phyloP scores from a whole-genome alignment of 2,329 filamentous ascomycete genomes.

The Penicillium janthinellum region DNA sequence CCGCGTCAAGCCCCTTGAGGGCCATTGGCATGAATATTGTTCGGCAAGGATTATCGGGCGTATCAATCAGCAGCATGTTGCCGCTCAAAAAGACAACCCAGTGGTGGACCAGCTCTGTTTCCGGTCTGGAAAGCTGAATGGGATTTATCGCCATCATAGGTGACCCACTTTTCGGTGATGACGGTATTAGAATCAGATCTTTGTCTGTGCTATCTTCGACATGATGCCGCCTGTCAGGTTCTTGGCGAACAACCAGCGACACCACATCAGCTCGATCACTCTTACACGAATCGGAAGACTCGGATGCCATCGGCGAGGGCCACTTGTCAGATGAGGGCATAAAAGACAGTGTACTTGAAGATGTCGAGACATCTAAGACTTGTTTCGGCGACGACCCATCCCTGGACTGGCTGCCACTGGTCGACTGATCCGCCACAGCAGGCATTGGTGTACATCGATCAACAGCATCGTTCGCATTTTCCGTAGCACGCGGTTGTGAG shows the following conservation, averaged over 20 bases:
- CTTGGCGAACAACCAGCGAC: background rate
- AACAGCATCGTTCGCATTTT: background rate
- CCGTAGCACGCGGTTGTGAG: background rate
- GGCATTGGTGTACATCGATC: background rate
- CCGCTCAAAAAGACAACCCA: conserved; percentile 35
- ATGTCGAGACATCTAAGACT: background rate
- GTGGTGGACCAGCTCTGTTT: conserved; percentile 32
- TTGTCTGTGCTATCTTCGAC: background rate
- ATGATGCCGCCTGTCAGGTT: background rate
- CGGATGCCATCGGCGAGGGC: background rate
- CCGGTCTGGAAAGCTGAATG: conserved; percentile 12
- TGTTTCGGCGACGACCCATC: background rate
- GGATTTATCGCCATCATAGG: conserved; percentile 10
- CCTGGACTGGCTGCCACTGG: background rate
- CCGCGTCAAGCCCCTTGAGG: conserved; percentile 19
- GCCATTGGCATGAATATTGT: conserved; percentile 32
- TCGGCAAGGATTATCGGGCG: conserved; percentile 32
- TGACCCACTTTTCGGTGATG: background rate
- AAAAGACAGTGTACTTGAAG: background rate
- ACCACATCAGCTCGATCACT: background rate
- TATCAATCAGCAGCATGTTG: conserved; percentile 33
- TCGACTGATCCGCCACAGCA: background rate
- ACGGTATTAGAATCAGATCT: background rate
- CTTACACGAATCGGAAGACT: background rate
- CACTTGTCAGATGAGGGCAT: background rate